Evolutionary conservation across 2,329 filamentous ascomycete species (phyloP).

Genomic region (Aspergillus niger): DNA sequence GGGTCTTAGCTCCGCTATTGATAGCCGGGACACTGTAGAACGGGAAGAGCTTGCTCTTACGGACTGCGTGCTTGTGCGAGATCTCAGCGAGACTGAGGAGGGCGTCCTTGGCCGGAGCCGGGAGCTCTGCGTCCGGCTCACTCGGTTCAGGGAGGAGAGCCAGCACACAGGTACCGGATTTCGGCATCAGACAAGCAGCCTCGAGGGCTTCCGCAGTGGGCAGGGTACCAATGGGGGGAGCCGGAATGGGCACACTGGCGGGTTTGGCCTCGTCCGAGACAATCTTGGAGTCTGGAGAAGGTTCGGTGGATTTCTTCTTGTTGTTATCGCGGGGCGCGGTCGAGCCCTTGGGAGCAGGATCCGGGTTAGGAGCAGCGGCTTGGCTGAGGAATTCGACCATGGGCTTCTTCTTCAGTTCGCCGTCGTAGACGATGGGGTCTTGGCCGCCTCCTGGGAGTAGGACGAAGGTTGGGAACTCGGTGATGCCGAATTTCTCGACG

Average conservation of each 20-base stretch:
- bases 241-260: constrained; percentile 54
- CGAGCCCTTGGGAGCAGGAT: constrained; percentile 57
- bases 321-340: constrained; percentile 47
- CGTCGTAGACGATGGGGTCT: constrained; percentile 72
- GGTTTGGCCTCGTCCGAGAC: constrained; percentile 44
- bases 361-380: constrained; percentile 75
- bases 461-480: constrained; percentile 76
- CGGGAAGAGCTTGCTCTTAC: constrained; percentile 73
- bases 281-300: constrained; percentile 52
- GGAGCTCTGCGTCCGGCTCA: constrained; percentile 52
- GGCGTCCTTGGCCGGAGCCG: constrained; percentile 51
- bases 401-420: constrained; percentile 79
- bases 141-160: constrained; percentile 64
- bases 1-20: constrained; percentile 57
- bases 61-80: constrained; percentile 70
- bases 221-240: constrained; percentile 68
- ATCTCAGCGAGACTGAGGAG: constrained; percentile 70
- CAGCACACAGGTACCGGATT: constrained; percentile 81
- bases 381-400: constrained; percentile 83
- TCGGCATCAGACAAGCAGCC: constrained; percentile 71
- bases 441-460: constrained; percentile 72
- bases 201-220: constrained; percentile 65
- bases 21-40: constrained; percentile 72
- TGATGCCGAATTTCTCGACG: constrained; percentile 73
- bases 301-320: constrained; percentile 55